These are phyloP conservation scores for Ramalina intermedia DNA, from an alignment of 495 filamentous ascomycete genomes.

Conservation along the genomic window DNA sequence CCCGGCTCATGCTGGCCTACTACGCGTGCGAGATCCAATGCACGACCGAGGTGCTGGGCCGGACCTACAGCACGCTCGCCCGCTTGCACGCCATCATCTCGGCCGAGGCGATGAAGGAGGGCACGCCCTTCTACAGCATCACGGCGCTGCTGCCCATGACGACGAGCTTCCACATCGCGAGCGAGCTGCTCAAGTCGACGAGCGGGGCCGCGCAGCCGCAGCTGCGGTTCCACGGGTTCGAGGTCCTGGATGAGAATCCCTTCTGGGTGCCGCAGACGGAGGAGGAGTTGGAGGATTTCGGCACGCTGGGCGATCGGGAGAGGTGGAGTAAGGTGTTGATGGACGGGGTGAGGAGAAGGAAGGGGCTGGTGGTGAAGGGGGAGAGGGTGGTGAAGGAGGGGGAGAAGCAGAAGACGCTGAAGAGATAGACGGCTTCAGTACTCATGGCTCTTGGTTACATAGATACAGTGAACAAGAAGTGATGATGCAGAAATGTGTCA, in stretches of 20 bases:
- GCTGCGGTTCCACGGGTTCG: slow-evolving; percentile 83
- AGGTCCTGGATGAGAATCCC: slow-evolving; percentile 80
- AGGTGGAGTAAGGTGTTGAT: slow-evolving; percentile 94
- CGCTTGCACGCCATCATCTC: slow-evolving; percentile 80
- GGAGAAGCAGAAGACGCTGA: slow-evolving; percentile 98
- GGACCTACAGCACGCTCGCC: slow-evolving; percentile 86
- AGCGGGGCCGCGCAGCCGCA: slow-evolving; percentile 84
- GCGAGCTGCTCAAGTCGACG: slow-evolving; percentile 90
- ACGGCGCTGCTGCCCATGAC: slow-evolving; percentile 73
- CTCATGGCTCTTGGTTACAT: no score
- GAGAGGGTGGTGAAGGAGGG: slow-evolving; percentile 70
- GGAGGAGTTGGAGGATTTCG: slow-evolving; percentile 91
- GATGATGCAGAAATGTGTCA: no score
- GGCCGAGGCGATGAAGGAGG: slow-evolving; percentile 83
- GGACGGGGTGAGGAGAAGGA: slow-evolving; percentile 69
- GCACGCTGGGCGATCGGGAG: slow-evolving; percentile 81
- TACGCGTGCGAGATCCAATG: slow-evolving; percentile 97
- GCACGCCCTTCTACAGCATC: slow-evolving; percentile 92
- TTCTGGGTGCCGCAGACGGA: slow-evolving; percentile 97
- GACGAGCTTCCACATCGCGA: slow-evolving; percentile 88
- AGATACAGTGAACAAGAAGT: no score
- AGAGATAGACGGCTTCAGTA: slow-evolving; percentile 40
- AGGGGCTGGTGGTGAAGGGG: slow-evolving; percentile 75
- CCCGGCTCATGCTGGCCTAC: slow-evolving; percentile 89
- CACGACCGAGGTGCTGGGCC: slow-evolving; percentile 84